phyloP scores from a whole-genome alignment of 2,329 filamentous ascomycete genomes.

The Phyllosticta citribraziliensis region DNA sequence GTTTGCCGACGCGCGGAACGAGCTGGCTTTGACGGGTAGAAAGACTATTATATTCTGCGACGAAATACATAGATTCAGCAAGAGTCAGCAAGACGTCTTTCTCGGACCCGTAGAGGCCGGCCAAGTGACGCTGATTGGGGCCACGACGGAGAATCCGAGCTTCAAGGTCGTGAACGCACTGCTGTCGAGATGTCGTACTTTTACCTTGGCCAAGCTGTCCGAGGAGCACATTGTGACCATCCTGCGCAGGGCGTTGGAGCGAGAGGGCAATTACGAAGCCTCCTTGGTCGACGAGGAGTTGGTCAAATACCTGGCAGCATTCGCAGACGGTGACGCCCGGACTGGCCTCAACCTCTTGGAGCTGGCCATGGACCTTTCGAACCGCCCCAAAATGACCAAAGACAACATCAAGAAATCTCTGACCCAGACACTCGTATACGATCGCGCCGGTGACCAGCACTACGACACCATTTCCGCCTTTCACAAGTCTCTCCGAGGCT shows the following conservation, averaged over 20 bases:
- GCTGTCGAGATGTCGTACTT: conserved; percentile 80
- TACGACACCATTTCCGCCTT: conserved; percentile 97
- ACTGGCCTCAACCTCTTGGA: conserved; percentile 90
- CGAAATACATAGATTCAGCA: conserved; percentile 87
- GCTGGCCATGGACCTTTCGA: conserved; percentile 69
- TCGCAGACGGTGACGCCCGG: conserved; percentile 85
- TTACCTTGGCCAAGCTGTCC: conserved; percentile 68
- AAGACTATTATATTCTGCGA: conserved; percentile 97
- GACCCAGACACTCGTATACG: conserved; percentile 90
- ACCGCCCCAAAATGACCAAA: conserved; percentile 55
- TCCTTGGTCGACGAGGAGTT: conserved; percentile 67
- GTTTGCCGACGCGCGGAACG: conserved; percentile 73
- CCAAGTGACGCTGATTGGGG: conserved; percentile 82
- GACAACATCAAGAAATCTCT: conserved; percentile 70
- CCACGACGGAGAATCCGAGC: conserved; percentile 93
- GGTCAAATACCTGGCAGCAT: conserved; percentile 70
- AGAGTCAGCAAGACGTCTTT: conserved; percentile 90
- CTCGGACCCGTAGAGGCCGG: conserved; percentile 85
- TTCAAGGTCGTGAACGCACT: conserved; percentile 87
- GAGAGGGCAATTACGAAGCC: conserved; percentile 41
- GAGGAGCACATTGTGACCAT: conserved; percentile 65
- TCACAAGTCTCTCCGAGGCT: conserved; percentile 88
- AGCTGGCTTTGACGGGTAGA: conserved; percentile 69
- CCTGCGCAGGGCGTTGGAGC: conserved; percentile 60
- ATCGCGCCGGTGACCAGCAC: conserved; percentile 89